A percentile compares a stretch with the other conserved stretches of the same genome.
These are phyloP conservation scores for Xylaria sp. DNA, from an alignment of 2,329 filamentous ascomycete genomes.

Conservation along the genomic window DNA sequence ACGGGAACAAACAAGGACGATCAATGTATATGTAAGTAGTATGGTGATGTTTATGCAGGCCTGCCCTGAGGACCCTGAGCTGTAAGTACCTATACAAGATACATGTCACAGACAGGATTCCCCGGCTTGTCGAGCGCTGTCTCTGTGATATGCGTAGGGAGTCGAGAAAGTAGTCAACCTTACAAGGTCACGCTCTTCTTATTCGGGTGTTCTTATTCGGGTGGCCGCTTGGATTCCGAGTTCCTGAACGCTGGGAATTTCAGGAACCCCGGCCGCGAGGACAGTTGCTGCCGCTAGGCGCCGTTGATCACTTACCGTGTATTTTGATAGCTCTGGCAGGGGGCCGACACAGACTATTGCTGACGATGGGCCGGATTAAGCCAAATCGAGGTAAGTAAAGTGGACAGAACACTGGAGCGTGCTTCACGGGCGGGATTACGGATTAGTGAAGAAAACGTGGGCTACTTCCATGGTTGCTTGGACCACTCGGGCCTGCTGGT, in stretches of 20 bases:
- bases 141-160: too few species aligned
- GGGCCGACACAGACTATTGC: not conserved
- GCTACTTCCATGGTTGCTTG: not conserved
- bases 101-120: not conserved
- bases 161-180: not conserved
- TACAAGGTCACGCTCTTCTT: not conserved
- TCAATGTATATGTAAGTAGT: not conserved
- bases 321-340: too few species aligned
- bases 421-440: too few species aligned
- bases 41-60: too few species aligned
- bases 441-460: too few species aligned
- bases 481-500: too few species aligned
- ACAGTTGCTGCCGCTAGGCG: not conserved
- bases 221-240: too few species aligned
- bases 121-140: not conserved
- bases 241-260: conserved; percentile 23
- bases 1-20: not conserved
- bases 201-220: not conserved
- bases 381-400: not conserved
- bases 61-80: too few species aligned
- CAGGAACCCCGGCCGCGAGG: not conserved
- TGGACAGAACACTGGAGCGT: too few species aligned
- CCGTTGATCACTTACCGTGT: not conserved
- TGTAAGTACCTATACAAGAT: not conserved
- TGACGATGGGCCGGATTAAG: not conserved